These are phyloP conservation scores for Alternaria sp. DNA, from an alignment of 2,329 filamentous ascomycete species.

Conservation along the genomic window DNA sequence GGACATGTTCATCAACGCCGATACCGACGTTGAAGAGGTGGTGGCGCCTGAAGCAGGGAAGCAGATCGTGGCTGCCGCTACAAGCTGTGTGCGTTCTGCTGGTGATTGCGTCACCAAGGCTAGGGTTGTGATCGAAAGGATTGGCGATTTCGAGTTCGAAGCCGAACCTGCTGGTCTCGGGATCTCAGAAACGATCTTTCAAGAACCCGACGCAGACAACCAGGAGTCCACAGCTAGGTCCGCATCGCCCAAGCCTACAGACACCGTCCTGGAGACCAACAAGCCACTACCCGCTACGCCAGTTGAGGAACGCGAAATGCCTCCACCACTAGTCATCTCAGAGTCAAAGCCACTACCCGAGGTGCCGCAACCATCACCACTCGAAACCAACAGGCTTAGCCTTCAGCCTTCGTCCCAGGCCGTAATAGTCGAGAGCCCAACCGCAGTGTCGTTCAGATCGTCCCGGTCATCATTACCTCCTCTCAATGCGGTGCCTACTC, in stretches of 20 bases:
- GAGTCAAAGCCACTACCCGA: constrained; percentile 73
- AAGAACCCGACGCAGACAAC: constrained; percentile 29
- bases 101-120: constrained; percentile 91
- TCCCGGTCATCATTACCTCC: constrained; percentile 57
- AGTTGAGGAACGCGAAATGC: constrained; percentile 45
- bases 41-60: constrained; percentile 82
- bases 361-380: constrained; percentile 58
- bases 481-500: constrained; percentile 36
- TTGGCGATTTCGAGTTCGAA: constrained; percentile 85
- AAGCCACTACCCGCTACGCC: constrained; percentile 49
- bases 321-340: constrained; percentile 53
- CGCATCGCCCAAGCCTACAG: constrained; percentile 17
- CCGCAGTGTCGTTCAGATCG: constrained; percentile 51
- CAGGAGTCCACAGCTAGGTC: constrained; percentile 15
- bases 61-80: constrained; percentile 77
- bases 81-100: constrained; percentile 84
- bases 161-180: constrained; percentile 46
- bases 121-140: constrained; percentile 81
- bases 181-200: constrained; percentile 50
- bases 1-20: constrained; percentile 74
- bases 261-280: constrained; percentile 35
- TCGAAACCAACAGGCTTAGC: constrained; percentile 31
- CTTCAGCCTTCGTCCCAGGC: constrained; percentile 28
- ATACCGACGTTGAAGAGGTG: constrained; percentile 73
- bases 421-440: constrained; percentile 40